Base-by-base conservation (phyloP, 2,329 filamentous ascomycete species). In the Penicillium vulpinum region DNA sequence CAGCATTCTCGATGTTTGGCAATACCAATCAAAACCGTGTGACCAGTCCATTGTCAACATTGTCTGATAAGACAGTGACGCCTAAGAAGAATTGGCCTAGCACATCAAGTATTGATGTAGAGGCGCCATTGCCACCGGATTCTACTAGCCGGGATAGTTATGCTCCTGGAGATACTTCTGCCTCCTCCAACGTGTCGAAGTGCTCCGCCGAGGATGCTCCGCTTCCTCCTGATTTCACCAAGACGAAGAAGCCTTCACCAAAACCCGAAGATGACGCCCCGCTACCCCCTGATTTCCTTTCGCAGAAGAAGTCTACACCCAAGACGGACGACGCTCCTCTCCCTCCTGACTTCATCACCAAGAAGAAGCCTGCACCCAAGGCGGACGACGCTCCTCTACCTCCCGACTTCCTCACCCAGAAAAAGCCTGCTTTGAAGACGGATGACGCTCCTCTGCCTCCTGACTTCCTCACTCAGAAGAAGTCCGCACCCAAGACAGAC, bases 151-250 rank as follows among this genome's bases (percentile, higher is more conserved):
- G 75, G 64, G 72, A 70, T 36, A 71, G 63, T 13, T 81, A 80
- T 64, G 74, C 74, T 9, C 73, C 78, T 26, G 78, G 78, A 5
- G 79, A 81, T 57, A 80, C 78, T n/a, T 79, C 78, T 4, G 76
- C 73, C 9, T 80, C 78, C 9, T 78, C 76, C 4, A 73, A 74
- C 52, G 71, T 74, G 5, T 78, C 76, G 5, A 75, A 74, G 51
- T 70, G 63, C 39, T 77, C 76, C 6, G 56, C 67, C 41, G 76
- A 78, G 10, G 77, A 78, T 47, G 73, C 73, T 5, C 74, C 75
- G 3, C 61, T 75, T 11, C 73, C 74, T 7, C 69, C 70, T 0
- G 62, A 65, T 54, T 63, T 62, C 38, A 40, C 65, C 13, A 29
- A 59, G 3, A 52, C 48, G 28, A 67, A 61, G 39, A 58, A 64